phyloP scores from a whole-genome alignment of 1,139 yeast genomes.

The Diutina siamensis region DNA sequence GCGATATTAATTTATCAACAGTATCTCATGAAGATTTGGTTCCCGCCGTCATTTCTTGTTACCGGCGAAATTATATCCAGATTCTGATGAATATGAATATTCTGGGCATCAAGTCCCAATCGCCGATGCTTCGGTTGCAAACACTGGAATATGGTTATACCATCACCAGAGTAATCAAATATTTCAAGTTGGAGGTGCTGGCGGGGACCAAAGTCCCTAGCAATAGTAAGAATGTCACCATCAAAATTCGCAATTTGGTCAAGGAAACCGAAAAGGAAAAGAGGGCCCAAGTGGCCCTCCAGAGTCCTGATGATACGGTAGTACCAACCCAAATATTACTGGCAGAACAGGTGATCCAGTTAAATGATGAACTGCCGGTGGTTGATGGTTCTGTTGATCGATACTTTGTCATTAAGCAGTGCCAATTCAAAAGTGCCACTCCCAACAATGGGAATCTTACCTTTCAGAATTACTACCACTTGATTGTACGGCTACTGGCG shows the following conservation, averaged over 20 bases:
- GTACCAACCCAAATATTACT: conserved; percentile 15
- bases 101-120: neutral
- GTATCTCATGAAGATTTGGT: neutral
- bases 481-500: conserved; percentile 29
- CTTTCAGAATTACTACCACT: conserved; percentile 45
- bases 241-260: neutral
- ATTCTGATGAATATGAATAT: conserved; percentile 25
- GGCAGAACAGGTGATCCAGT: conserved; percentile 21
- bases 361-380: conserved; percentile 16
- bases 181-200: conserved; percentile 3
- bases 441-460: conserved; percentile 51
- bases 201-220: neutral
- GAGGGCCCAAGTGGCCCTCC: neutral
- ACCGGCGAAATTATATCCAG: conserved; percentile 35
- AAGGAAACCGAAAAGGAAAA: conserved; percentile 5
- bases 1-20: neutral
- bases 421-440: conserved; percentile 53
- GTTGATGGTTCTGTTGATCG: conserved; percentile 20
- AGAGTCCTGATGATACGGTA: conserved; percentile 12
- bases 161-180: conserved; percentile 1
- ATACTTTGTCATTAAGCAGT: conserved; percentile 27
- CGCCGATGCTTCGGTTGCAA: conserved; percentile 2
- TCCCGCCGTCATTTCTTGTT: conserved; percentile 28
- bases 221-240: neutral
- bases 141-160: conserved; percentile 4